Evolutionary conservation across 164 flowering plant genomes (phyloP).

Genomic region (Vitis riparia): DNA sequence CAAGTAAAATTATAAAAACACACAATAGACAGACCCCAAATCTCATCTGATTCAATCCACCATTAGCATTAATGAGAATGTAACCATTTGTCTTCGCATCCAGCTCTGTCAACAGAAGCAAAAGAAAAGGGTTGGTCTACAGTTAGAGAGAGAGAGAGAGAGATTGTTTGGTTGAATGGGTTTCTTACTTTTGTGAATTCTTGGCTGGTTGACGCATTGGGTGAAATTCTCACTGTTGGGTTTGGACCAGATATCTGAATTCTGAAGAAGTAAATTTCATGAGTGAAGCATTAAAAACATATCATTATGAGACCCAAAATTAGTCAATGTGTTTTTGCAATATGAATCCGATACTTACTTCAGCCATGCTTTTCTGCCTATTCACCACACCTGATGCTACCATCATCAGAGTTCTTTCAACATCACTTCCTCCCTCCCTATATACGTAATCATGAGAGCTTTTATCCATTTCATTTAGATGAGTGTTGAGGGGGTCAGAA

Average conservation of each 20-base stretch:
- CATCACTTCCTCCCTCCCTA: conserved; percentile 43
- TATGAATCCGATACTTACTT: conserved; percentile 42
- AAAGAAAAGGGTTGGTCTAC: not conserved
- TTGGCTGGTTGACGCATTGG: conserved; percentile 66
- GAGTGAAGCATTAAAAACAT: conserved; percentile 8
- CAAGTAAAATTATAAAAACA: conserved; percentile 17
- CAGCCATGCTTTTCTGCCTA: conserved; percentile 28
- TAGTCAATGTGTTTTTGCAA: not conserved
- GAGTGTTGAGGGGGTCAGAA: conserved; percentile 24
- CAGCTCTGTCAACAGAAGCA: conserved; percentile 47
- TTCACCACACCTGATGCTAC: conserved; percentile 41
- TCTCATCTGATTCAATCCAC: conserved; percentile 99
- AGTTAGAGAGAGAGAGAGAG: not conserved
- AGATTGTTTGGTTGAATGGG: not conserved
- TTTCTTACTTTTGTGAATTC: conserved; percentile 60
- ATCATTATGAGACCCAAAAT: not conserved
- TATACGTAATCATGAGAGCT: conserved; percentile 34
- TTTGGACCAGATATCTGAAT: conserved; percentile 75
- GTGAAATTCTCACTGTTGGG: conserved; percentile 78
- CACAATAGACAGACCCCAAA: conserved; percentile 88
- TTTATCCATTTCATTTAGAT: conserved; percentile 26
- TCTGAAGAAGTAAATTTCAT: conserved; percentile 41
- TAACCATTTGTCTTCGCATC: conserved; percentile 76
- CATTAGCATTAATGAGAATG: conserved; percentile 93
- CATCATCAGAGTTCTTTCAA: conserved; percentile 56